A percentile compares a stretch with the other conserved stretches of the same genome.
These are phyloP conservation scores for Calcarisporium arbuscula DNA, from an alignment of 2,329 filamentous ascomycete genomes.

Conservation along the genomic window DNA sequence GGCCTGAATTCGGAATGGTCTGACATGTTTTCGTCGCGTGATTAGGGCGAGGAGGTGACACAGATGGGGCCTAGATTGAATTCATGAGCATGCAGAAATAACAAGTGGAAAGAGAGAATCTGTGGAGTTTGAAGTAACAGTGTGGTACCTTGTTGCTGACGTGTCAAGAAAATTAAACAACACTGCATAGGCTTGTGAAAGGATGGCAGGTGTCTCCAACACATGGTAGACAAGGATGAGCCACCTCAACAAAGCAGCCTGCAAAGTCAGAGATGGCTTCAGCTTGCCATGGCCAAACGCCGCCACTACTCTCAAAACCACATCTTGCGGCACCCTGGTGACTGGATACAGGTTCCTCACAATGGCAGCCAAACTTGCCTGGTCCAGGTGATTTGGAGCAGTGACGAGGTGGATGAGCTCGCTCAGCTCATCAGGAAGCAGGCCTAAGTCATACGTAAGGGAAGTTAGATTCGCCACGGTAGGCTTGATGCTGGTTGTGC, in stretches of 20 bases:
- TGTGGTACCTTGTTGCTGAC: constrained; percentile 58
- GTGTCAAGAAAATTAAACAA: constrained; percentile 80
- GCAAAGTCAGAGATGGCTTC: constrained; percentile 66
- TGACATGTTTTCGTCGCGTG: constrained; percentile 75
- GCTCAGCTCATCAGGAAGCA: constrained; percentile 53
- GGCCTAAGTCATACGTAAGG: constrained; percentile 60
- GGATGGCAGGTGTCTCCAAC: constrained; percentile 53
- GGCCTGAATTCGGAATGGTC: constrained; percentile 74
- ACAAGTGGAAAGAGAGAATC: constrained; percentile 15
- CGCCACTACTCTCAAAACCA: constrained; percentile 61
- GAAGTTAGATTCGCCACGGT: constrained; percentile 57
- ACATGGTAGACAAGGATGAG: constrained; percentile 69
- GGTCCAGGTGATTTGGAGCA: constrained; percentile 63
- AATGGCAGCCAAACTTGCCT: constrained; percentile 62
- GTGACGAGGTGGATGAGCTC: constrained; percentile 62
- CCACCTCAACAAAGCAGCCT: constrained; percentile 70
- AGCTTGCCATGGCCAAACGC: constrained; percentile 70
- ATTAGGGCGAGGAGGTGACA: constrained; percentile 75
- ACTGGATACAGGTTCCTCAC: constrained; percentile 71
- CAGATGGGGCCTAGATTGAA: constrained; percentile 54
- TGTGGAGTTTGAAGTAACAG: not conserved
- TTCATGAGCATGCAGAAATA: not conserved
- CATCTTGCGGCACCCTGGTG: constrained; percentile 51
- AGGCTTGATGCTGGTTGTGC: constrained; percentile 54
- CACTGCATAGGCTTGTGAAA: constrained; percentile 67